Percentiles rank a stretch among this genome's conserved stretches.
phyloP scores from a whole-genome alignment of 495 filamentous ascomycete genomes.

The Venustampulla echinocandica region DNA sequence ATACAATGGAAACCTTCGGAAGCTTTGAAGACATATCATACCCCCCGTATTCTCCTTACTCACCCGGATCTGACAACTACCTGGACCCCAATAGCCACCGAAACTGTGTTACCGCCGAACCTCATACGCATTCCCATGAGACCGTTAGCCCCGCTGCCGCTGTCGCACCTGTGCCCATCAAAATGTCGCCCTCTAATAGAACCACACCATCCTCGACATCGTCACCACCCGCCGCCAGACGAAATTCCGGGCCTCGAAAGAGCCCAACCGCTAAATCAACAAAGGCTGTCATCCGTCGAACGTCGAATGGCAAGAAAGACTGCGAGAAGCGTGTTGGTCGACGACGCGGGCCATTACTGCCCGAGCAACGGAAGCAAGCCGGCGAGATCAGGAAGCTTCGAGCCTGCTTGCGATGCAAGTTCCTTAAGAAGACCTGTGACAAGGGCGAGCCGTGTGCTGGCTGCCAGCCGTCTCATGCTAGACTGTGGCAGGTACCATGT shows the following conservation, averaged over 20 bases:
- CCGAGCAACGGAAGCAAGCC: slow-evolving; percentile 90
- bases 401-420: slow-evolving; percentile 92
- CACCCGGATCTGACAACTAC: slow-evolving; percentile 56
- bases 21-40: slow-evolving; percentile 75
- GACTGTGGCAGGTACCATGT: slow-evolving; percentile 91
- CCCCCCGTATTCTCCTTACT: slow-evolving; percentile 66
- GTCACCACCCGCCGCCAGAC: slow-evolving; percentile 37
- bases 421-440: slow-evolving; percentile 95
- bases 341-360: slow-evolving; percentile 74
- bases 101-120: slow-evolving; percentile 40
- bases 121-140: slow-evolving; percentile 35
- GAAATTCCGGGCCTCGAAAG: slow-evolving; percentile 58
- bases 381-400: slow-evolving; percentile 88
- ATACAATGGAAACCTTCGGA: slow-evolving; percentile 54
- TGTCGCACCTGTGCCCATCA: slow-evolving; percentile 62
- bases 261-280: slow-evolving; percentile 71
- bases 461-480: slow-evolving; percentile 85
- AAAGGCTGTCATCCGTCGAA: slow-evolving; percentile 70
- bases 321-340: slow-evolving; percentile 85
- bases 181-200: slow-evolving; percentile 51
- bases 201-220: slow-evolving; percentile 48
- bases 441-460: slow-evolving; percentile 89
- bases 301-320: slow-evolving; percentile 65
- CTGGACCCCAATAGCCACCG: slow-evolving; percentile 40
- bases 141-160: slow-evolving; percentile 53